phyloP scores from a whole-genome alignment of 2,329 filamentous ascomycete species.

The Epichloe gansuensis region DNA sequence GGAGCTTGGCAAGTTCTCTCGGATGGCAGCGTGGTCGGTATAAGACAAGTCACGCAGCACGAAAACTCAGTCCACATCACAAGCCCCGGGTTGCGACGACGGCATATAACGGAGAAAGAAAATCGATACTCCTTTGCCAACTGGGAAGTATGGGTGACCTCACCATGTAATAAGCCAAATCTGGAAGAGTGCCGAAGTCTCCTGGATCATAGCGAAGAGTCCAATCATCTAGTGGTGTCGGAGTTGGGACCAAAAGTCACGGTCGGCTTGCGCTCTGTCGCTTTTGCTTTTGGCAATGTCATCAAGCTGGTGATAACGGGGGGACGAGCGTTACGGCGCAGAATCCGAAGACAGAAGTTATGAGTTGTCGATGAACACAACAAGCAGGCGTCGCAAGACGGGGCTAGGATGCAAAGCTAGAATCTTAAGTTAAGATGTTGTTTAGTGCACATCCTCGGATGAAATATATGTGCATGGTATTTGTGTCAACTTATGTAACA shows the following conservation, averaged over 20 bases:
- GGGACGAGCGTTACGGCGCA: constrained; percentile 50
- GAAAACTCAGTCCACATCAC: background rate
- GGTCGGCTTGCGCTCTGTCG: constrained; percentile 53
- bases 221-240: constrained; percentile 50
- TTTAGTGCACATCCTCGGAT: background rate
- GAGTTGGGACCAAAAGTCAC: constrained; percentile 51
- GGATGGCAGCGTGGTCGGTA: constrained; percentile 49
- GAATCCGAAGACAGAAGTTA: constrained; percentile 18
- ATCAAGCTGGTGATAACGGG: constrained; percentile 58
- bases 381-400: constrained; percentile 27
- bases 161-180: constrained; percentile 31
- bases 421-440: constrained; percentile 2
- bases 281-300: constrained; percentile 58
- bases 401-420: constrained; percentile 13
- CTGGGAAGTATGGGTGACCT: constrained; percentile 46
- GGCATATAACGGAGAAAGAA: background rate
- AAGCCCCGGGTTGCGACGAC: constrained; percentile 1
- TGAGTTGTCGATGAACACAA: constrained; percentile 22
- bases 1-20: constrained; percentile 53
- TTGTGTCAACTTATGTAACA: background rate
- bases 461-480: background rate
- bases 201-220: constrained; percentile 26
- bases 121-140: constrained; percentile 7
- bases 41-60: constrained; percentile 34
- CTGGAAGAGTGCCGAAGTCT: constrained; percentile 35